Conservation (phyloP, 2,329 filamentous ascomycete species). For the Eurotiales sp. region DNA sequence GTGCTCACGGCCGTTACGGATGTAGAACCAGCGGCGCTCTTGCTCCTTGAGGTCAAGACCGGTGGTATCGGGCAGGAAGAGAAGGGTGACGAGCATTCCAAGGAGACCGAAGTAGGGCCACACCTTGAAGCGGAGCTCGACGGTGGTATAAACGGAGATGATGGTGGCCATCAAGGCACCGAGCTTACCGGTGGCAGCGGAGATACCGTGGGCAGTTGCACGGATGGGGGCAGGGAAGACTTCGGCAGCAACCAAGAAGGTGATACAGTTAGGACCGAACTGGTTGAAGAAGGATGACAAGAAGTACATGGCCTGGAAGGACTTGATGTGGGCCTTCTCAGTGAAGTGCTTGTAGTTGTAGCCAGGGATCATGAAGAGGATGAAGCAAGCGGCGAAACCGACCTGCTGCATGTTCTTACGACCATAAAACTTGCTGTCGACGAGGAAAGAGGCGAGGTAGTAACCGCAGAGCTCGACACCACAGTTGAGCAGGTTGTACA, state of each 20-base stretch:
- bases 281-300: constrained; percentile 98
- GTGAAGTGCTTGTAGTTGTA: constrained; percentile 87
- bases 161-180: constrained; percentile 84
- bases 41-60: constrained; percentile 96
- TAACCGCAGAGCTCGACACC: constrained; percentile 82
- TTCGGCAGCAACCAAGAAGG: constrained; percentile 92
- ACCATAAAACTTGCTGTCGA: constrained; percentile 95
- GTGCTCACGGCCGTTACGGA: constrained; percentile 68
- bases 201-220: constrained; percentile 89
- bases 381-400: constrained; percentile 88
- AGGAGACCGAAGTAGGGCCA: constrained; percentile 93
- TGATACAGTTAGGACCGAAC: constrained; percentile 93
- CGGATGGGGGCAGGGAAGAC: constrained; percentile 94
- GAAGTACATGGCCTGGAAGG: constrained; percentile 99
- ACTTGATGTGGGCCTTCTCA: constrained; percentile 64
- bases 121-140: constrained; percentile 79
- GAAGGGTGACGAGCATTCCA: constrained; percentile 74
- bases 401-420: constrained; percentile 95
- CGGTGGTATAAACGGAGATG: constrained; percentile 91
- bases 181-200: constrained; percentile 84
- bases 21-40: constrained; percentile 87
- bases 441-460: constrained; percentile 82
- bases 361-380: constrained; percentile 87
- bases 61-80: constrained; percentile 95
- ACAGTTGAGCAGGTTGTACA: constrained; percentile 90